These are phyloP conservation scores for Moelleriella libera DNA, from an alignment of 2,329 filamentous ascomycete genomes.

Conservation along the genomic window DNA sequence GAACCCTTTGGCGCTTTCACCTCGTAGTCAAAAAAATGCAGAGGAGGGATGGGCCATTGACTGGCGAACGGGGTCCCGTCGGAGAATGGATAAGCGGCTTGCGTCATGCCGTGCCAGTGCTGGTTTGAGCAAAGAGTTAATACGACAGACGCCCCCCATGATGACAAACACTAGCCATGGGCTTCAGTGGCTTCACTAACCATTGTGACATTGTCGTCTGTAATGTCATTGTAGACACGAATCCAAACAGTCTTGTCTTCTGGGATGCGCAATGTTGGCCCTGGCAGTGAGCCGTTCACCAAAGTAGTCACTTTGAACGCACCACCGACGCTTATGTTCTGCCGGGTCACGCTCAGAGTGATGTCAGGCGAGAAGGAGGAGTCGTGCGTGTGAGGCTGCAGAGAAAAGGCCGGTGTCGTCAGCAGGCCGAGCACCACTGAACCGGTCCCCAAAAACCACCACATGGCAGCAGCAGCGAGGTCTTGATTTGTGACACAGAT, in stretches of 20 bases:
- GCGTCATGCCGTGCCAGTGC: slow-evolving; percentile 56
- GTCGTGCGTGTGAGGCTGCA: slow-evolving; percentile 10
- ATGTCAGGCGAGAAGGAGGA: slow-evolving; percentile 24
- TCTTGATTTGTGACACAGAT: background rate
- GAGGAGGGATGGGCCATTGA: slow-evolving; percentile 51
- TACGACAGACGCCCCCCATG: background rate
- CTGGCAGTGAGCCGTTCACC: slow-evolving; percentile 39
- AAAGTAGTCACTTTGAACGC: slow-evolving; percentile 12
- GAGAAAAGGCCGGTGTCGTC: background rate
- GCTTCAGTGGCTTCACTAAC: slow-evolving; percentile 15
- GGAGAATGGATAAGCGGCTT: slow-evolving; percentile 43
- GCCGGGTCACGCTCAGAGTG: slow-evolving; percentile 28
- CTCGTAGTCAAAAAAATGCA: slow-evolving; percentile 55
- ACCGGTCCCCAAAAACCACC: background rate
- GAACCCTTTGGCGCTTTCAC: slow-evolving; percentile 35
- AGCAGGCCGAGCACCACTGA: background rate
- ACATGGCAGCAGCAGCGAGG: background rate
- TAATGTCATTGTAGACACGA: slow-evolving; percentile 44
- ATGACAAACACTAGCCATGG: too few species aligned
- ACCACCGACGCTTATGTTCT: slow-evolving; percentile 16
- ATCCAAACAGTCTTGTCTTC: slow-evolving; percentile 37
- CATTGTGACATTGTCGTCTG: slow-evolving; percentile 40
- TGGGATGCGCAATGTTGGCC: slow-evolving; percentile 30
- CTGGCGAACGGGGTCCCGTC: slow-evolving; percentile 46
- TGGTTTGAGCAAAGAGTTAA: slow-evolving; percentile 10